Evolutionary conservation across 176 grass and related monocot species (phyloP).

Genomic region (Chloris gayana): DNA sequence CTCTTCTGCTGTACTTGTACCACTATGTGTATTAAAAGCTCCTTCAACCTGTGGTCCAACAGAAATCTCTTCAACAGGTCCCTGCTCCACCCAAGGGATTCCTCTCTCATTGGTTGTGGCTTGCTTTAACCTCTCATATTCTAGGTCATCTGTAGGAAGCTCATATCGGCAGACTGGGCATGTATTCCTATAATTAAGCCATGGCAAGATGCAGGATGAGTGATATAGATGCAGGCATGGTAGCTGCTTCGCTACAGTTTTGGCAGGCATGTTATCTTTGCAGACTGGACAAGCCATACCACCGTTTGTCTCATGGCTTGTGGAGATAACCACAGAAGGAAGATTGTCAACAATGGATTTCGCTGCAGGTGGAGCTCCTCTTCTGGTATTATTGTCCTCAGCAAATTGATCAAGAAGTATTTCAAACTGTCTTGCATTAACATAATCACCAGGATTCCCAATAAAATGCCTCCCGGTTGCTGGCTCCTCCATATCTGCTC

Average conservation of each 20-base stretch:
- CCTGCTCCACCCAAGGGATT: constrained; percentile 26
- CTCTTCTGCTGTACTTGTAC: constrained; percentile 15
- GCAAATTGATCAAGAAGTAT: constrained; percentile 80
- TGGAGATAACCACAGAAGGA: constrained; percentile 64
- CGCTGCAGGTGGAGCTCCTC: constrained; percentile 77
- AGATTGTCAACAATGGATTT: constrained; percentile 53
- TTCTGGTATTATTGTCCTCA: constrained; percentile 59
- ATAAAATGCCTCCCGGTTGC: constrained; percentile 48
- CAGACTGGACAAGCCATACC: constrained; percentile 78
- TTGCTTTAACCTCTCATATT: constrained; percentile 68
- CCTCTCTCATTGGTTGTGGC: constrained; percentile 34
- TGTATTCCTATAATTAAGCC: constrained; percentile 80
- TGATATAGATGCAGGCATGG: constrained; percentile 87
- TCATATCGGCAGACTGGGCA: constrained; percentile 92
- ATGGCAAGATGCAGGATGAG: constrained; percentile 76
- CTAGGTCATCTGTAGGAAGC: constrained; percentile 71
- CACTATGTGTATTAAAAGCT: constrained; percentile 22
- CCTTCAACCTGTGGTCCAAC: constrained; percentile 50
- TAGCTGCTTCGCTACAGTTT: constrained; percentile 62
- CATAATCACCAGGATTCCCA: constrained; percentile 74
- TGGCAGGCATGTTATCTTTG: constrained; percentile 63
- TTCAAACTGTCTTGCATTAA: constrained; percentile 70
- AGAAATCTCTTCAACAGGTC: constrained; percentile 44
- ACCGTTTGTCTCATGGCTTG: constrained; percentile 51
- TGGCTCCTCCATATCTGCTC: constrained; percentile 30